Conservation (phyloP, 306 rosid species). For the Carpinus viminea region DNA sequence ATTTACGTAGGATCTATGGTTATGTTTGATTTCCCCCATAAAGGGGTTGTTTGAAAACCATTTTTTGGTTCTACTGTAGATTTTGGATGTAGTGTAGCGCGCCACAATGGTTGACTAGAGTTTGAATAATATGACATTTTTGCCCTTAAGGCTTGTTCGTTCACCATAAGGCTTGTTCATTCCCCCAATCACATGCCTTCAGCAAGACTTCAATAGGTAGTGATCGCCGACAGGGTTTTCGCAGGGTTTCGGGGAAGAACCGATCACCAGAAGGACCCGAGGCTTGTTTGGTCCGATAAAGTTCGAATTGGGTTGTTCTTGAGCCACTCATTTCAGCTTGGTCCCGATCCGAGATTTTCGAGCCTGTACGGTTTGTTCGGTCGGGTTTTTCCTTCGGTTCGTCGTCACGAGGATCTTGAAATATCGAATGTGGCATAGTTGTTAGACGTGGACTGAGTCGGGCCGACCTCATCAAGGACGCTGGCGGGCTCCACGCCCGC, state of each 20-base stretch:
- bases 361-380: conserved; percentile 53
- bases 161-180: too few species aligned
- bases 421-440: conserved; percentile 71
- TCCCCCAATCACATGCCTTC: too few species aligned
- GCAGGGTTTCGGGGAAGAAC: conserved; percentile 90
- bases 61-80: too few species aligned
- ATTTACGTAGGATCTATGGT: too few species aligned
- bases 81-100: too few species aligned
- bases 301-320: conserved; percentile 64
- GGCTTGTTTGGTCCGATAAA: conserved; percentile 72
- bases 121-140: too few species aligned
- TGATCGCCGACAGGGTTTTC: conserved; percentile 93
- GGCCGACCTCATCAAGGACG: conserved; percentile 51
- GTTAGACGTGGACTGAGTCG: conserved; percentile 40
- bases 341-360: conserved; percentile 75
- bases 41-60: too few species aligned
- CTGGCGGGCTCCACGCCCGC: too few species aligned
- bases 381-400: conserved; percentile 43
- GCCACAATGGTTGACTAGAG: too few species aligned
- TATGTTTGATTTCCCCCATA: too few species aligned
- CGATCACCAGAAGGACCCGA: conserved; percentile 77
- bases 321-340: conserved; percentile 65
- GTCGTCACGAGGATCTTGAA: conserved; percentile 58
- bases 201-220: conserved; percentile 55
- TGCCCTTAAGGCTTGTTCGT: too few species aligned